These are phyloP conservation scores for Myotisia sp. DNA, from an alignment of 2,329 filamentous ascomycete genomes.

Conservation along the genomic window DNA sequence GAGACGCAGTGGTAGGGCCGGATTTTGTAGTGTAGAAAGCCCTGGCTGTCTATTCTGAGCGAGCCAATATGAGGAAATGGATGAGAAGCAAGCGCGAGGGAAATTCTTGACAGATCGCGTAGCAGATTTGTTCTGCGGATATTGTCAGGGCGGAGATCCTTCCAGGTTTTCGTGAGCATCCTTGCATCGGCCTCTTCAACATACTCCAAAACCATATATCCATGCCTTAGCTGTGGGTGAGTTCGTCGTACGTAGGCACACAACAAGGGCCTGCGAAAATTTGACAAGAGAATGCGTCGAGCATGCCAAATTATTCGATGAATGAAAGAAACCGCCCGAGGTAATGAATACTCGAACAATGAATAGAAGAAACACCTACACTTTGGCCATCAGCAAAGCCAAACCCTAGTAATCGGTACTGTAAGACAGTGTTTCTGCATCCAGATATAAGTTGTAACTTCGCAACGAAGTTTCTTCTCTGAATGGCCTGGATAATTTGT, in stretches of 20 bases:
- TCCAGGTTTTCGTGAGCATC: constrained; percentile 17
- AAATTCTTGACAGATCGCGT: constrained; percentile 3
- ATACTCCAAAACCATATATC: constrained; percentile 15
- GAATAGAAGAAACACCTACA: constrained; percentile 5
- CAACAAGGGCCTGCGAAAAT: background rate
- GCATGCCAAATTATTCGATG: background rate
- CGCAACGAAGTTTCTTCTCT: constrained; percentile 11
- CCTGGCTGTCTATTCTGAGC: constrained; percentile 17
- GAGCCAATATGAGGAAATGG: constrained; percentile 24
- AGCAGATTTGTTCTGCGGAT: constrained; percentile 14
- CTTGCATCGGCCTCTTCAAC: constrained; percentile 10
- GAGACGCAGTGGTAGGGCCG: constrained; percentile 16
- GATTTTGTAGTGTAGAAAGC: constrained; percentile 15
- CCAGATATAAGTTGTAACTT: constrained; percentile 10
- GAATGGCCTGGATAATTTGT: no score
- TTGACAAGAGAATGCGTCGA: background rate
- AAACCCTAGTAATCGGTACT: constrained; percentile 12
- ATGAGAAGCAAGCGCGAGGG: constrained; percentile 3
- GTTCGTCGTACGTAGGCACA: background rate
- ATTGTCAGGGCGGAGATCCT: constrained; percentile 5
- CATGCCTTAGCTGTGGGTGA: constrained; percentile 15
- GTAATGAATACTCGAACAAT: constrained; percentile 1
- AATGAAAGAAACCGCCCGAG: background rate
- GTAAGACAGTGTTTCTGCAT: constrained; percentile 8
- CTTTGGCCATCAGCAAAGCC: constrained; percentile 15